A percentile compares a stretch with the other conserved stretches of the same genome.
phyloP scores from a whole-genome alignment of 257 asterid species.

The Solanum ahanhuiri region DNA sequence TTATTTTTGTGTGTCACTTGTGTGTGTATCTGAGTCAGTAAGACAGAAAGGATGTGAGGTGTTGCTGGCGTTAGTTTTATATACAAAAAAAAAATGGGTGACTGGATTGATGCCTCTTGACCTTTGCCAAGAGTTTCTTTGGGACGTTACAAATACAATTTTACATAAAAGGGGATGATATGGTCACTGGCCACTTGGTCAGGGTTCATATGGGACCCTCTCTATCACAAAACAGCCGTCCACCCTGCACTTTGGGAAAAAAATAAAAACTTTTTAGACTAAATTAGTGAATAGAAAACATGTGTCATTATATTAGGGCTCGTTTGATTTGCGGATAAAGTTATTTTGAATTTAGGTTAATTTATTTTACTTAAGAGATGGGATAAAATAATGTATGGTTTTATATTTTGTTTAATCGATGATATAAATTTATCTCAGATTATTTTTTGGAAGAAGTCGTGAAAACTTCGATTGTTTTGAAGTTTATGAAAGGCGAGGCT shows the following conservation, averaged over 20 bases:
- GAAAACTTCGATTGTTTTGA: no score
- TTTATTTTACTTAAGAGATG: no score
- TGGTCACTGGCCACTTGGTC: neutral
- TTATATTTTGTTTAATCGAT: no score
- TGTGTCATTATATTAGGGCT: no score
- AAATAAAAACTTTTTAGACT: neutral
- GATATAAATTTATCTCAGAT: no score
- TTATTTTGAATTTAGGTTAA: no score
- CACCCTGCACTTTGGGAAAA: neutral
- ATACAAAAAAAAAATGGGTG: neutral
- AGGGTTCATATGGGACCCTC: neutral
- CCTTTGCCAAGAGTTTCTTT: conserved; percentile 24
- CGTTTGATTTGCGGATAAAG: no score
- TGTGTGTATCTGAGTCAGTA: neutral
- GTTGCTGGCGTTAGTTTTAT: neutral
- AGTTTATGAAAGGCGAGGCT: no score
- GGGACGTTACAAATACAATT: neutral
- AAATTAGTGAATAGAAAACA: neutral
- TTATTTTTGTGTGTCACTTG: neutral
- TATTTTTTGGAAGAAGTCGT: no score
- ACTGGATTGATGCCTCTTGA: conserved; percentile 21
- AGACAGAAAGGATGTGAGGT: neutral
- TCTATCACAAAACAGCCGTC: neutral
- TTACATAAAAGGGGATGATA: neutral
- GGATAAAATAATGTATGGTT: no score